Base-by-base conservation (phyloP, 768 basidiomycete species). In the Tylopilus subfusipes region DNA sequence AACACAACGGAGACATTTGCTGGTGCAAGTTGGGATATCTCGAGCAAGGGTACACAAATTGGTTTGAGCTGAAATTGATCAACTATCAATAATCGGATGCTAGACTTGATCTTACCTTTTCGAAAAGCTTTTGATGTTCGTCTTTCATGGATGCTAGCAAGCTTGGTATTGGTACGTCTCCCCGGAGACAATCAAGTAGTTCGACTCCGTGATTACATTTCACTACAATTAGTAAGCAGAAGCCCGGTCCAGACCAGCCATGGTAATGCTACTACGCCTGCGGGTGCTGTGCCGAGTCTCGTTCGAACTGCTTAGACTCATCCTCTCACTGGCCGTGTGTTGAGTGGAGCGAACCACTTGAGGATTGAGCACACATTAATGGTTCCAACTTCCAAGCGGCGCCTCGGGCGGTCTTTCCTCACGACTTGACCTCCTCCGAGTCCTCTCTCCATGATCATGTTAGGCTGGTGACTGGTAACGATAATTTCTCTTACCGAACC, bases 1-100 rank as follows among this genome's bases (percentile, higher is more conserved):
- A 79, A 73, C 21, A 77, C 80, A 33, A 60, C 68, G 24, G 78
- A 70, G 47, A 80, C 78, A 22, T 82, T 76, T 6, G 73, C 58
- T 1, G 85, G 82, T 5, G 82, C 79, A 33, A 95, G 75, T 27
- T 78, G 76, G 0, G 91, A 83, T 27, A 83, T 76, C 29, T 78
- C 84, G 58, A 98, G 80, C 9, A 98, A 76, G 18, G 90, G 84
- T 9, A 97, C 91, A 62, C 93, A 96, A 27, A 83, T 73, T 21
- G 75, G 72, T 74, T 94, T 98, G 58, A 86, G 63, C 75, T 76
- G 48, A 38, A 47, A 31, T 31, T 11, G 29, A 31, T 60, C 39
- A 57, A 38, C 21, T 24, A 30, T 48, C 22, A 55, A 8, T 25
- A n/a, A 39, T 38, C 1, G 5, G n/a, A 48, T 24, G 7, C 27